Evolutionary conservation across 768 basidiomycete species (phyloP), one percentile per base, ranked within the genome.

Genomic region (Naganishia vaughanmartiniae): DNA sequence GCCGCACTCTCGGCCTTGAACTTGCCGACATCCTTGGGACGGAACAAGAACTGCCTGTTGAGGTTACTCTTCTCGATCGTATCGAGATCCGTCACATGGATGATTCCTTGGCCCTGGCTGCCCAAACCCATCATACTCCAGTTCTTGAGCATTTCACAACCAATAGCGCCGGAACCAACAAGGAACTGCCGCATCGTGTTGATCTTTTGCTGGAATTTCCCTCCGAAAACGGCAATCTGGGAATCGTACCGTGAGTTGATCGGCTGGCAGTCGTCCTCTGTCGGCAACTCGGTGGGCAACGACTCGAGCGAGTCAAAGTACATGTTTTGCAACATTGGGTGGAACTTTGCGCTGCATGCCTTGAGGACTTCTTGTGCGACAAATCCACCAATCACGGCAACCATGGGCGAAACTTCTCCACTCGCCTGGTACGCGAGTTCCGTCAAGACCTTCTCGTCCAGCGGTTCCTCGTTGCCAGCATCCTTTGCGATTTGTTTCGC

Each of bases 141-240:
- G 82, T 98, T 99, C 85, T 99, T 99, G 76, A 99, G 83, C 96
- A 98, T 98, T 83, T 99, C 96, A 79, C 96, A 99, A 24, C 96
- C 96, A 79, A 99, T 98, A 42, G 96, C 96, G 54, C 96, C 96
- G n/a, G 95, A 89, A 11, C 96, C 96, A 68, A 99, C 96, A 54
- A 99, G 86, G 87, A 99, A 99, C 77, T 98, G 91, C 31, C 90
- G 87, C 79, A 92, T 88, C 78, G 90, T 89, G 51, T 87, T 86
- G 72, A 99, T 89, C 84, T 91, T 96, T 48, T 89, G 85, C 74
- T 99, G 96, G 88, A 98, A 98, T 1, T 83, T 78, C 81, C 88
- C 90, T 7, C 96, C 96, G 77, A 99, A 97, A 12, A 99, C 93
- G 45, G 93, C 94, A 76, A 98, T 89, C 82, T 98, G 96, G 3